Conservation (phyloP, 345 rosid species). For the Hypericum perforatum region DNA sequence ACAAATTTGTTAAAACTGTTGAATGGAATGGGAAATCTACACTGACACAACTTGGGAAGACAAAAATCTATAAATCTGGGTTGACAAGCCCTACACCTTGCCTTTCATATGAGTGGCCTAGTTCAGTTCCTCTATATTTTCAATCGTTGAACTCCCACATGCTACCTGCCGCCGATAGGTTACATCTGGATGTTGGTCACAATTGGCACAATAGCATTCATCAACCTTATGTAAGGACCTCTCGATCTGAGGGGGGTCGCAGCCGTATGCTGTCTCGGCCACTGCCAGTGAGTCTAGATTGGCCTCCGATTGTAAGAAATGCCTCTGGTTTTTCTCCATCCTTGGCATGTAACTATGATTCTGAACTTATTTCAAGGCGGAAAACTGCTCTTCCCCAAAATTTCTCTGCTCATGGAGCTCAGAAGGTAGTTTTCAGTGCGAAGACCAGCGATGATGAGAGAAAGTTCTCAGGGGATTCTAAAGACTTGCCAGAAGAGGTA, state of each 20-base stretch:
- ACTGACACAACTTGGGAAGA: slow-evolving; percentile 24
- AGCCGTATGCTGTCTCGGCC: slow-evolving; percentile 58
- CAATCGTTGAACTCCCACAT: slow-evolving; percentile 60
- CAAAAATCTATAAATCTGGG: slow-evolving; percentile 24
- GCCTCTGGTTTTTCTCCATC: slow-evolving; percentile 56
- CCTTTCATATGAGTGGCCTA: slow-evolving; percentile 86
- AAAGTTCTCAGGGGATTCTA: slow-evolving; percentile 42
- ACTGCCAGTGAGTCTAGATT: slow-evolving; percentile 81
- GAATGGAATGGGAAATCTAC: slow-evolving; percentile 32
- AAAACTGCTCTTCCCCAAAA: slow-evolving; percentile 45
- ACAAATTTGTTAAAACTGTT: slow-evolving; percentile 21
- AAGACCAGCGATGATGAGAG: slow-evolving; percentile 34
- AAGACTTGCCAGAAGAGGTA: slow-evolving; percentile 57
- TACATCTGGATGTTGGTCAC: slow-evolving; percentile 89
- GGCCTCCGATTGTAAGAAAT: slow-evolving; percentile 92
- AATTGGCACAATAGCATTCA: slow-evolving; percentile 67
- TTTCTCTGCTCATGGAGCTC: slow-evolving; percentile 21
- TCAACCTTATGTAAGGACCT: slow-evolving; percentile 73
- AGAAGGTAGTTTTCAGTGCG: slow-evolving; percentile 27
- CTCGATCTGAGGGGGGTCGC: slow-evolving; percentile 55
- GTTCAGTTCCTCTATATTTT: slow-evolving; percentile 59
- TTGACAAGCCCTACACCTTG: slow-evolving; percentile 38
- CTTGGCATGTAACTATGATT: slow-evolving; percentile 57
- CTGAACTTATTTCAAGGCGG: slow-evolving; percentile 49
- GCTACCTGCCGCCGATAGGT: slow-evolving; percentile 83